Evolutionary conservation across 148 eudicot species (phyloP).

Genomic region (Rhododendron kiyosumense): DNA sequence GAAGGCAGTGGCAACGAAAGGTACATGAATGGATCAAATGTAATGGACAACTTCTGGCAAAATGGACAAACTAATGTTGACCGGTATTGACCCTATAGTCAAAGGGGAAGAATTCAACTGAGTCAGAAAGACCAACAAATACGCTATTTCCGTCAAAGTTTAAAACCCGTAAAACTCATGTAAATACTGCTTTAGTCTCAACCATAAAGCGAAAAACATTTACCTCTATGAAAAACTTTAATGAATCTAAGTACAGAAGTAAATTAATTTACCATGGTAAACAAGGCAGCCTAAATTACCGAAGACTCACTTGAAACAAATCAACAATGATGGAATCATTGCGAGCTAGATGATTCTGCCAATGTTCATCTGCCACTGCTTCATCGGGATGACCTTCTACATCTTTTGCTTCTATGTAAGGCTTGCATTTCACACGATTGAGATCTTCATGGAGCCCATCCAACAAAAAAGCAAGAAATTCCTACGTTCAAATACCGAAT

Average conservation of each 20-base stretch:
- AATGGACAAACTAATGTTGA: constrained; percentile 70
- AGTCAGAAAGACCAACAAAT: constrained; percentile 5
- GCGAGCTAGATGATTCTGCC: constrained; percentile 74
- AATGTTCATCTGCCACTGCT: constrained; percentile 71
- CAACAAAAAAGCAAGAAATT: constrained; percentile 77
- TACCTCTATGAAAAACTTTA: not conserved
- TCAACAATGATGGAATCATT: constrained; percentile 80
- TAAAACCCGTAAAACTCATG: not conserved
- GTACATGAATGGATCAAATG: constrained; percentile 84
- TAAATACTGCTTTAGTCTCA: not conserved
- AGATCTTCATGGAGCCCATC: constrained; percentile 94
- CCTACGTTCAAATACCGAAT: constrained; percentile 34
- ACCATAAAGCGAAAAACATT: not conserved
- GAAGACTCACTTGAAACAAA: constrained; percentile 61
- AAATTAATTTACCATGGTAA: not conserved
- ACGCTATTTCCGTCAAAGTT: not conserved
- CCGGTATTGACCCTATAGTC: constrained; percentile 64
- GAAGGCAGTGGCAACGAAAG: constrained; percentile 76
- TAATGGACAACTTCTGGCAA: constrained; percentile 67
- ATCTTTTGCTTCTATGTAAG: constrained; percentile 55
- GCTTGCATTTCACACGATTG: constrained; percentile 73
- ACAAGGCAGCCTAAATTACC: constrained; percentile 6
- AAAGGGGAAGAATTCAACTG: constrained; percentile 2
- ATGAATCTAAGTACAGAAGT: not conserved
- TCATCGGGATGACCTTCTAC: constrained; percentile 53